Evolutionary conservation across 2,329 filamentous ascomycete species (phyloP), one percentile per base, ranked within the genome.

Genomic region (Cladophialophora yegresii): DNA sequence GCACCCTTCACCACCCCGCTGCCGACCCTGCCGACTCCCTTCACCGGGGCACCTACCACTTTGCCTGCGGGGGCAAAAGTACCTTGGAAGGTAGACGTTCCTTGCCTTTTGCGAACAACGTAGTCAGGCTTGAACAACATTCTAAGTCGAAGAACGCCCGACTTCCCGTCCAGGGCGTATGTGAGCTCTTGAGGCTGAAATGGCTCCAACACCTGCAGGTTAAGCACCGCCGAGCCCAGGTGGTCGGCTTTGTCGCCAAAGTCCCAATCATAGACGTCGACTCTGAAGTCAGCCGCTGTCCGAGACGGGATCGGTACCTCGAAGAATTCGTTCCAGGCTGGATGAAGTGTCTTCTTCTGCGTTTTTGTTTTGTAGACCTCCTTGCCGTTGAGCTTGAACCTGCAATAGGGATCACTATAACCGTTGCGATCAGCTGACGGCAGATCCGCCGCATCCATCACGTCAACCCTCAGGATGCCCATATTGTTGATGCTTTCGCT

Each of bases 401-500:
- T 93, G 84, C 91, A 96, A 81, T 93, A 99, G 4, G 95, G 95
- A 74, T 99, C 95, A 72, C 92, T 97, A 84, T 90, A 98, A 71
- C 95, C 95, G 74, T 99, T 99, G 36, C 92, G 88, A 74, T 99
- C 95, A 30, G 93, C 93, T 1, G 95, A 88, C 7, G 95, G 95
- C n/a, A 99, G 85, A 65, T 96, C 89, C 8, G 85, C 81, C 20
- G 89, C 95, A 76, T 96, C 92, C 43, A 98, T 81, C 20, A 99
- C 85, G 72, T 98, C 92, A n/a, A 99, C 91, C 22, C 93, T 90
- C 23, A 99, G 87, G 64, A 88, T 93, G 65, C 95, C 95, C 87
- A 96, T 96, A 78, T 99, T 99, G 85, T 97, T 98, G 83, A 99
- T 96, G 73, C 92, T 97, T 78, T 99, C 95, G 72, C 88, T 92